Percentiles rank a stretch among this genome's conserved stretches.
Conservation (phyloP, 2,329 filamentous ascomycete species). For the Penicillium capsulatum region DNA sequence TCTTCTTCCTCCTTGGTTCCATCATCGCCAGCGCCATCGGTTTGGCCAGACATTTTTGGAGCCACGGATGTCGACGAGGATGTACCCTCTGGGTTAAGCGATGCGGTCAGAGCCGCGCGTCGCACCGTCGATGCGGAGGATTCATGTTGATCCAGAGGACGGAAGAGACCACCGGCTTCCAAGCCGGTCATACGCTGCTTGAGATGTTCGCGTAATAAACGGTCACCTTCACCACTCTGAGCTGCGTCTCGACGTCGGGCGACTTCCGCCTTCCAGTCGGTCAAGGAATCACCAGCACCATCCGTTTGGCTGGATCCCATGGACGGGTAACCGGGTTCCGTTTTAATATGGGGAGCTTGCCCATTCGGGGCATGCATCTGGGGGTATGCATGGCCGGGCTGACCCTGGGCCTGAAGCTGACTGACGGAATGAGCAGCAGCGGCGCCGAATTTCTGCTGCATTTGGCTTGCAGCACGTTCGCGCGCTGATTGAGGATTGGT, state of each 20-base stretch:
- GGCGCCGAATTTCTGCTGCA: conserved; percentile 48
- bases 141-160: conserved; percentile 40
- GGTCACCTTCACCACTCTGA: conserved; percentile 36
- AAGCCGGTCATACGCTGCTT: conserved; percentile 39
- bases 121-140: conserved; percentile 36
- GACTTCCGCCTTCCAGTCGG: conserved; percentile 50
- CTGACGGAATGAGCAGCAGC: conserved; percentile 42
- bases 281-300: conserved; percentile 60
- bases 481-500: conserved; percentile 47
- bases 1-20: conserved; percentile 61
- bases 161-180: conserved; percentile 46
- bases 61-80: too few relatives aligned
- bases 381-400: conserved; percentile 33
- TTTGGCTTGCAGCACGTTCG: conserved; percentile 51
- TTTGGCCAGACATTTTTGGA: conserved; percentile 41
- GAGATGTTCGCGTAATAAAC: conserved; percentile 42
- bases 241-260: conserved; percentile 41
- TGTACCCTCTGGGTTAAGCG: conserved; percentile 3
- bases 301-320: conserved; percentile 65
- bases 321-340: conserved; percentile 37
- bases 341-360: conserved; percentile 43
- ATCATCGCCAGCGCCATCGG: conserved; percentile 54
- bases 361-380: conserved; percentile 33
- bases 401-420: conserved; percentile 42
- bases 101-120: conserved; percentile 27